Conservation (phyloP, 192 early-diverging fungal species). For the Linderina pennispora region DNA sequence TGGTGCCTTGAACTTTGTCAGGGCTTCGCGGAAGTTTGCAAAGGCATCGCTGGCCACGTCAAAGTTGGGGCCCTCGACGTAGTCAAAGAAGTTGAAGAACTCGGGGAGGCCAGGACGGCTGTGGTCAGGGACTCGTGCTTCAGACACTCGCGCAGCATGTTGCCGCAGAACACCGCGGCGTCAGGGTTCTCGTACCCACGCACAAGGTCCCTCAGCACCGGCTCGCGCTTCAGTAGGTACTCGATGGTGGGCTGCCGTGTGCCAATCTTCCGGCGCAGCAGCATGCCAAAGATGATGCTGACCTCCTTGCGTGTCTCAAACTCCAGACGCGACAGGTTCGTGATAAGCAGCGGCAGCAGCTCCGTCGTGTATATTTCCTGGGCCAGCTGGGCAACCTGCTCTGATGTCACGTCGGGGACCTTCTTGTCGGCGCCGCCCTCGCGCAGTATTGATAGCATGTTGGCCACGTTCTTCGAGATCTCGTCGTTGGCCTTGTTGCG, state of each 20-base stretch:
- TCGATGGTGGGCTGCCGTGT: slow-evolving; percentile 94
- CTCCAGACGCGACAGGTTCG: slow-evolving; percentile 89
- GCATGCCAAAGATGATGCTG: slow-evolving; percentile 94
- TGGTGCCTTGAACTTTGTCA: slow-evolving; percentile 91
- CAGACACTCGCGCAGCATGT: slow-evolving; percentile 94
- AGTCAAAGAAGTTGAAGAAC: slow-evolving; percentile 93
- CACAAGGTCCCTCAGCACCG: slow-evolving; percentile 77
- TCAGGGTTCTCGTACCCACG: slow-evolving; percentile 94
- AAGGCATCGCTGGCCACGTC: slow-evolving; percentile 99
- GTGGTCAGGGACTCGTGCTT: slow-evolving; percentile 90
- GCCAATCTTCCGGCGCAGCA: slow-evolving; percentile 91
- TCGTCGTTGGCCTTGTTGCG: slow-evolving; percentile 88
- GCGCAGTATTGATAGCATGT: slow-evolving; percentile 91
- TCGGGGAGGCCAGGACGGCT: slow-evolving; percentile 73
- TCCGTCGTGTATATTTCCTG: slow-evolving; percentile 95
- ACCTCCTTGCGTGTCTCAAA: slow-evolving; percentile 95
- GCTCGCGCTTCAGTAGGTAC: slow-evolving; percentile 79
- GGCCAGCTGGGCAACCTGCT: slow-evolving; percentile 87
- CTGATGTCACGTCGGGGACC: slow-evolving; percentile 55
- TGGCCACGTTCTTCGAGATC: slow-evolving; percentile 88
- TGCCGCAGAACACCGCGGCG: slow-evolving; percentile 94
- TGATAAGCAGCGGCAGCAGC: slow-evolving; percentile 78
- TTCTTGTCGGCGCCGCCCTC: slow-evolving; percentile 81
- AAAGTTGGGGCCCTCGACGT: slow-evolving; percentile 96
- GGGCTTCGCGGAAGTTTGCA: slow-evolving; percentile 94